Conservation (phyloP, 306 rosid genomes). For the Geum urbanum region DNA sequence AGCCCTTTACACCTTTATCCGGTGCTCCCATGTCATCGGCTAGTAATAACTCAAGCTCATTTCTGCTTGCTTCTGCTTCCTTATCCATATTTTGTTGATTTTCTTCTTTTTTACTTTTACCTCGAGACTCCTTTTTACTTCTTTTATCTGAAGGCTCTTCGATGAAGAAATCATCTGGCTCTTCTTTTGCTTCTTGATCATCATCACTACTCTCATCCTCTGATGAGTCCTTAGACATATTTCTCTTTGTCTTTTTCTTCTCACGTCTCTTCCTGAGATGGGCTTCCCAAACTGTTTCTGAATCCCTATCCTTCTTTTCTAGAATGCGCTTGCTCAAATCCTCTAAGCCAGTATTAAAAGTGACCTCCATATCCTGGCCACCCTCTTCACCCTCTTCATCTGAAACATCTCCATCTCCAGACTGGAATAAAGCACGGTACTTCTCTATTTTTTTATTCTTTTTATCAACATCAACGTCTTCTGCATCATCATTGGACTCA, state of each 20-base stretch:
- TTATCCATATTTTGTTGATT: constrained; percentile 32
- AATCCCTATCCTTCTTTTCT: constrained; percentile 70
- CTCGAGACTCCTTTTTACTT: constrained; percentile 38
- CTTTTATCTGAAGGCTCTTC: constrained; percentile 61
- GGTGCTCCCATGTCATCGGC: constrained; percentile 63
- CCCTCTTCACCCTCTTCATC: constrained; percentile 54
- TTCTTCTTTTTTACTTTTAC: constrained; percentile 27
- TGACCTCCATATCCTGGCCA: constrained; percentile 83
- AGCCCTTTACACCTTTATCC: constrained; percentile 57
- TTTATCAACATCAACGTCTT: constrained; percentile 36
- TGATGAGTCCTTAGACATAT: constrained; percentile 52
- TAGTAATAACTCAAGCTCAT: constrained; percentile 89
- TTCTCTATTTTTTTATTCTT: constrained; percentile 41
- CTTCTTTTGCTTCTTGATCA: constrained; percentile 49
- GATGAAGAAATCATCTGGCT: constrained; percentile 69
- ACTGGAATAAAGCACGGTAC: constrained; percentile 56
- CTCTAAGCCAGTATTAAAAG: constrained; percentile 84
- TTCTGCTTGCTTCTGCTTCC: constrained; percentile 56
- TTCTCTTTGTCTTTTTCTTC: constrained; percentile 64
- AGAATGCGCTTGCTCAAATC: constrained; percentile 75
- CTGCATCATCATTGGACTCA: constrained; percentile 42
- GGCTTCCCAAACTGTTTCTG: constrained; percentile 82
- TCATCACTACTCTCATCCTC: constrained; percentile 59
- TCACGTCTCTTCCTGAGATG: constrained; percentile 60
- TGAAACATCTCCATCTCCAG: constrained; percentile 42